Percentiles rank a stretch among this genome's conserved stretches.
These are phyloP conservation scores for Linderniella brevidens DNA, from an alignment of 257 asterid genomes.

Conservation along the genomic window DNA sequence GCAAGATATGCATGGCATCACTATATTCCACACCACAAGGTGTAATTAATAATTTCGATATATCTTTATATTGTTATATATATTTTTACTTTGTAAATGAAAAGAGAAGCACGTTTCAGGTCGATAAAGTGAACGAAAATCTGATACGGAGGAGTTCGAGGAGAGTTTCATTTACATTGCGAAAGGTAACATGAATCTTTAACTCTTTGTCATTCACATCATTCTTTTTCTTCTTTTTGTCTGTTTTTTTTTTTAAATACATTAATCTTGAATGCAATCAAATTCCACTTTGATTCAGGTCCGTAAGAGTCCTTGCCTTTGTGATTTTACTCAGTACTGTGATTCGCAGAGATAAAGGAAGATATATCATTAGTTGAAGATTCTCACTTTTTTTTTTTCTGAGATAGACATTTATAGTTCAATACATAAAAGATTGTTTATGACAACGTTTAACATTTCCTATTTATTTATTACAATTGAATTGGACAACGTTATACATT, in stretches of 20 bases:
- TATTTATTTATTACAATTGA: too few relatives aligned
- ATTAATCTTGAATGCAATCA: background rate
- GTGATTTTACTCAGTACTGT: conserved; percentile 56
- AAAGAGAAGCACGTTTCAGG: conserved; percentile 19
- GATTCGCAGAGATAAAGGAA: conserved; percentile 40
- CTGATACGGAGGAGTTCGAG: conserved; percentile 59
- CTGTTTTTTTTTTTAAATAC: background rate
- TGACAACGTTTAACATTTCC: too few relatives aligned
- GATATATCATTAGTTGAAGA: too few relatives aligned
- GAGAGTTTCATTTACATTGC: conserved; percentile 82
- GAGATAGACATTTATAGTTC: too few relatives aligned
- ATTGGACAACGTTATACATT: too few relatives aligned
- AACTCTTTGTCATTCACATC: background rate
- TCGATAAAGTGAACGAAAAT: conserved; percentile 59
- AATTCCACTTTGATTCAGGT: conserved; percentile 32
- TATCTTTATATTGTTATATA: background rate
- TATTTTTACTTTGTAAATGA: background rate
- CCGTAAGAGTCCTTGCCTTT: conserved; percentile 42
- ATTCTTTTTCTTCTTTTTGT: background rate
- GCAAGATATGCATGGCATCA: conserved; percentile 98
- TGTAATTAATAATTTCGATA: background rate
- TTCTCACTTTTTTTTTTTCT: too few relatives aligned
- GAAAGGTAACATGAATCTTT: conserved; percentile 38
- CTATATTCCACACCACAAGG: conserved; percentile 98
- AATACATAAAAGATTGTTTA: conserved; percentile 11